Percentiles rank a stretch among this genome's conserved stretches.
Conservation (phyloP, 2,329 filamentous ascomycete species). For the Claviceps sp. region DNA sequence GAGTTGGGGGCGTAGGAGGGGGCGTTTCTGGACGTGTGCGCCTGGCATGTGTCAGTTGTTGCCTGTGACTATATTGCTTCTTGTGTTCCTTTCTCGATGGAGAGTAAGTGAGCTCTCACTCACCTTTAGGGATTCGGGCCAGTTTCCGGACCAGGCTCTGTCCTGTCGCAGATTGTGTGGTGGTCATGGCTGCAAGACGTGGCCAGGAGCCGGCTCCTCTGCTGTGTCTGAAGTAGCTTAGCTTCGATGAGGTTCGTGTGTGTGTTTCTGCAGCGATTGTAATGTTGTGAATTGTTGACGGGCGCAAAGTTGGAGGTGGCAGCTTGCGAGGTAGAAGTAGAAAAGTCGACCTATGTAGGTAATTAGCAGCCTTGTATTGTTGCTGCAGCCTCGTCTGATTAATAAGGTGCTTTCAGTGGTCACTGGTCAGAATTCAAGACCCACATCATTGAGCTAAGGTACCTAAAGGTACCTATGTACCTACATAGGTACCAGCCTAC, state of each 20-base stretch:
- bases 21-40: slow-evolving; percentile 35
- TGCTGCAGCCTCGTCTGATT: too few relatives aligned
- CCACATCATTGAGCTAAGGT: too few relatives aligned
- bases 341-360: too few relatives aligned
- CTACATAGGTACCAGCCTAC: too few relatives aligned
- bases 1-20: slow-evolving; percentile 26
- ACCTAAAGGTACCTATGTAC: too few relatives aligned
- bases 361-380: too few relatives aligned
- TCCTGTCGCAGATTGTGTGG: neutral
- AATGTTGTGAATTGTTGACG: too few relatives aligned
- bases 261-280: neutral
- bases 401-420: too few relatives aligned
- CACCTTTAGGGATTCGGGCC: slow-evolving; percentile 3
- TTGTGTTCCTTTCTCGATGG: neutral
- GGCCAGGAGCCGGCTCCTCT: neutral
- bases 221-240: neutral
- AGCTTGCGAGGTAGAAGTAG: too few relatives aligned
- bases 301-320: too few relatives aligned
- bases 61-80: neutral
- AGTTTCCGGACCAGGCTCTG: neutral
- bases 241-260: neutral
- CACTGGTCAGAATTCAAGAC: too few relatives aligned
- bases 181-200: neutral
- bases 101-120: neutral
- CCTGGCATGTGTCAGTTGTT: slow-evolving; percentile 19